phyloP scores from a whole-genome alignment of 1,139 yeast genomes.

The Eremothecium cymbalariae region DNA sequence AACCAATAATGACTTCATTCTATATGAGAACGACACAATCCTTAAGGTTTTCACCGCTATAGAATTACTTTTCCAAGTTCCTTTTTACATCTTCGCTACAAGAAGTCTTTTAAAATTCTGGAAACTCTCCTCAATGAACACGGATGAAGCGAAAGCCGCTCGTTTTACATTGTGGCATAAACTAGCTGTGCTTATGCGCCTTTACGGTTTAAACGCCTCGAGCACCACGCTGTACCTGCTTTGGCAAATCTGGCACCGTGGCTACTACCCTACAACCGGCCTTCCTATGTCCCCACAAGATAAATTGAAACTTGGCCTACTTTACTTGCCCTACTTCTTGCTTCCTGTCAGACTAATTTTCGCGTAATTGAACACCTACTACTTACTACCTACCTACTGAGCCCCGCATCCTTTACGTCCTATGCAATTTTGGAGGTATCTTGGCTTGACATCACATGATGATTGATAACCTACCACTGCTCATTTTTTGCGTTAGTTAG shows the following conservation, averaged over 20 bases:
- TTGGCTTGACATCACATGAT: too few species aligned
- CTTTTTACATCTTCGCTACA: constrained; percentile 43
- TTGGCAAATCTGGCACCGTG: constrained; percentile 19
- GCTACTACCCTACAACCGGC: constrained; percentile 22
- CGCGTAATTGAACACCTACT: constrained; percentile 6
- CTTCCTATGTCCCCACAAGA: constrained; percentile 16
- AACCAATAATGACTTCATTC: constrained; percentile 61
- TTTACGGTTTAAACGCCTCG: constrained; percentile 27
- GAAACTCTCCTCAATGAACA: constrained; percentile 3
- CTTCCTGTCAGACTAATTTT: constrained; percentile 23
- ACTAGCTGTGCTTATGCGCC: constrained; percentile 14
- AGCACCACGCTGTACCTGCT: constrained; percentile 27
- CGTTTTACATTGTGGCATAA: constrained; percentile 4
- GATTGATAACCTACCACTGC: too few species aligned
- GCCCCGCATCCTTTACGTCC: too few species aligned
- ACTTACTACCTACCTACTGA: background rate
- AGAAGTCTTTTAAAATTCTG: constrained; percentile 12
- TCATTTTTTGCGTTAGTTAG: too few species aligned
- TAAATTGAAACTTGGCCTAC: constrained; percentile 17
- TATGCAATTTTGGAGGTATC: too few species aligned
- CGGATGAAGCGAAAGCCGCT: constrained; percentile 10
- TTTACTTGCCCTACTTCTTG: constrained; percentile 27
- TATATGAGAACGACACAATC: constrained; percentile 57
- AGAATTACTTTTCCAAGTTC: constrained; percentile 70
- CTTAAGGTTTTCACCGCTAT: constrained; percentile 58